phyloP scores from a whole-genome alignment of 768 basidiomycete species.

The Pisolithus sp. region DNA sequence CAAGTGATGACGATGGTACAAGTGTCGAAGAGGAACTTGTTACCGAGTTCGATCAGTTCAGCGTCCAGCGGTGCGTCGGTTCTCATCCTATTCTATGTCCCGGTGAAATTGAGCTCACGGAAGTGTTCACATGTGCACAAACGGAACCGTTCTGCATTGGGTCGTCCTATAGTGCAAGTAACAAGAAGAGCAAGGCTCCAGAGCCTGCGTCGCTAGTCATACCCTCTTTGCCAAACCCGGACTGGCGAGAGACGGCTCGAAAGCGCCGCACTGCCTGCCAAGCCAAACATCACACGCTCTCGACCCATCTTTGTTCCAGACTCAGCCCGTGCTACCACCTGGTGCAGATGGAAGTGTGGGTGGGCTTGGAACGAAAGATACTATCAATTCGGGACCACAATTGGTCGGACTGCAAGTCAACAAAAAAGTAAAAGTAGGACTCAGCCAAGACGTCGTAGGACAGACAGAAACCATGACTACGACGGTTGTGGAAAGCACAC shows the following conservation, averaged over 20 bases:
- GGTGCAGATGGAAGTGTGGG: conserved; percentile 72
- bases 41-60: conserved; percentile 64
- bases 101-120: conserved; percentile 70
- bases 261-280: conserved; percentile 37
- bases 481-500: background rate
- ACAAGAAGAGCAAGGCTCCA: conserved; percentile 37
- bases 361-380: conserved; percentile 66
- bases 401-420: conserved; percentile 59
- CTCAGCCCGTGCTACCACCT: conserved; percentile 44
- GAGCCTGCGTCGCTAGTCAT: conserved; percentile 69
- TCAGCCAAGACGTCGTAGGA: conserved; percentile 20
- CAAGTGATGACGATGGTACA: conserved; percentile 53
- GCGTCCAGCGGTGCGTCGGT: conserved; percentile 79
- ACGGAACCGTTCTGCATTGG: conserved; percentile 5
- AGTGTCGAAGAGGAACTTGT: conserved; percentile 59
- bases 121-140: conserved; percentile 29
- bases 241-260: conserved; percentile 81
- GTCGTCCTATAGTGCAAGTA: conserved; percentile 34
- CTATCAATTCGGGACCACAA: conserved; percentile 73
- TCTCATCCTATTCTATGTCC: background rate
- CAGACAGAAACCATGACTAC: background rate
- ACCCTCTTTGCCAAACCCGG: conserved; percentile 76
- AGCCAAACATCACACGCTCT: conserved; percentile 3
- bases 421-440: conserved; percentile 25
- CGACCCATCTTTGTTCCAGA: conserved; percentile 55